Evolutionary conservation across 805 yeast species (phyloP).

Genomic region (Pichia phayaonensis): DNA sequence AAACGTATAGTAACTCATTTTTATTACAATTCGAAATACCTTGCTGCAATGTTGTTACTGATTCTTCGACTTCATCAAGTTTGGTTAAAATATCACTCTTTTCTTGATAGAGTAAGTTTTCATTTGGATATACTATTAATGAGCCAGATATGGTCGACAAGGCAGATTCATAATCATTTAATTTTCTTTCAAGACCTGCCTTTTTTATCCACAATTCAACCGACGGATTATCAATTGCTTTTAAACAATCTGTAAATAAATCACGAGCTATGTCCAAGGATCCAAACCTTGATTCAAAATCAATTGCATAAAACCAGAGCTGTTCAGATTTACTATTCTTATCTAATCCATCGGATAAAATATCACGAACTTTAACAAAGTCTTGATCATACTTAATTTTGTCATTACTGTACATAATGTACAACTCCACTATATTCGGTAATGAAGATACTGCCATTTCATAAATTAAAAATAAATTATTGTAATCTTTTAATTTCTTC

Average conservation of each 20-base stretch:
- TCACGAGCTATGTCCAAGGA: conserved; percentile 30
- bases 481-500: conserved; percentile 21
- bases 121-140: conserved; percentile 38
- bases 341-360: conserved; percentile 42
- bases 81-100: conserved; percentile 39
- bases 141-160: conserved; percentile 37
- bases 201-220: conserved; percentile 58
- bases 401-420: conserved; percentile 69
- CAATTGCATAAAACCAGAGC: conserved; percentile 66
- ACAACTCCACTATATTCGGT: conserved; percentile 43
- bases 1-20: conserved; percentile 45
- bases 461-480: conserved; percentile 36
- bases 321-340: conserved; percentile 40
- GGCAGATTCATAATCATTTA: conserved; percentile 31
- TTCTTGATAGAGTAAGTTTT: conserved; percentile 52
- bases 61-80: not conserved
- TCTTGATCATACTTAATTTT: conserved; percentile 44
- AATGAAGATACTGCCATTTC: conserved; percentile 45
- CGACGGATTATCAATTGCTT: conserved; percentile 19
- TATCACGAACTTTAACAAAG: conserved; percentile 41
- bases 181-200: conserved; percentile 42
- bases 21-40: conserved; percentile 46
- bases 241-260: conserved; percentile 26
- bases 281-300: conserved; percentile 44
- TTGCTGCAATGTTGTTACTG: not conserved